These are phyloP conservation scores for Eremochloa ophiuroides DNA, from an alignment of 176 grass and related monocot genomes.

Conservation along the genomic window DNA sequence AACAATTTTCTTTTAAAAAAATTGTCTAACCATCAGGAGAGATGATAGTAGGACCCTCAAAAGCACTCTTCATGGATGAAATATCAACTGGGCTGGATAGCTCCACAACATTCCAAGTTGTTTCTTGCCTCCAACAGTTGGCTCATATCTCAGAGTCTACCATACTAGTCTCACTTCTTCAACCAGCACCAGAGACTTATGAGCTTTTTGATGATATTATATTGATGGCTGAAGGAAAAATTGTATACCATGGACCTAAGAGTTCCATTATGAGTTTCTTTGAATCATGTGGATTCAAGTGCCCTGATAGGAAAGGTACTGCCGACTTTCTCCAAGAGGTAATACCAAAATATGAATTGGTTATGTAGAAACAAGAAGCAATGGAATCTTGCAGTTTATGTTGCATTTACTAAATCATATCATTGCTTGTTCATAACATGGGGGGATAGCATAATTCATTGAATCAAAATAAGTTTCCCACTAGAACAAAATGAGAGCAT, in stretches of 20 bases:
- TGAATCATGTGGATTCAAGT: conserved; percentile 67
- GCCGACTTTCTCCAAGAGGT: conserved; percentile 88
- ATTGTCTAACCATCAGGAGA: conserved; percentile 43
- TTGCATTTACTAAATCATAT: not conserved
- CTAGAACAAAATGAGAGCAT: not conserved
- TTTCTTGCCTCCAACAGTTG: conserved; percentile 67
- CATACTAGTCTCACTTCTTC: conserved; percentile 66
- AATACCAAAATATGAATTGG: conserved; percentile 31
- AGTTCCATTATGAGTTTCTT: conserved; percentile 51
- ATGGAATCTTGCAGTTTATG: not conserved
- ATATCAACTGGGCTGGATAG: conserved; percentile 85
- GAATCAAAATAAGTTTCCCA: not conserved
- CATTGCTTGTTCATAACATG: not conserved
- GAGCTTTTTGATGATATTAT: conserved; percentile 88
- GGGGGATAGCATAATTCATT: not conserved
- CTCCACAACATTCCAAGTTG: conserved; percentile 67
- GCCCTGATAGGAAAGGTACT: conserved; percentile 61
- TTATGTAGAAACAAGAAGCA: not conserved
- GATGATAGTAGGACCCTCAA: conserved; percentile 80
- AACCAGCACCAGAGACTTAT: conserved; percentile 74
- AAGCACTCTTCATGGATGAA: conserved; percentile 78
- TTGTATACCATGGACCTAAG: conserved; percentile 64
- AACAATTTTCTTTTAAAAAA: not conserved
- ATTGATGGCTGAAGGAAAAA: conserved; percentile 73
- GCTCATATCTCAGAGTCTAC: conserved; percentile 53